Base-by-base conservation (phyloP, 805 yeast species). In the Wickerhamiella brachini region DNA sequence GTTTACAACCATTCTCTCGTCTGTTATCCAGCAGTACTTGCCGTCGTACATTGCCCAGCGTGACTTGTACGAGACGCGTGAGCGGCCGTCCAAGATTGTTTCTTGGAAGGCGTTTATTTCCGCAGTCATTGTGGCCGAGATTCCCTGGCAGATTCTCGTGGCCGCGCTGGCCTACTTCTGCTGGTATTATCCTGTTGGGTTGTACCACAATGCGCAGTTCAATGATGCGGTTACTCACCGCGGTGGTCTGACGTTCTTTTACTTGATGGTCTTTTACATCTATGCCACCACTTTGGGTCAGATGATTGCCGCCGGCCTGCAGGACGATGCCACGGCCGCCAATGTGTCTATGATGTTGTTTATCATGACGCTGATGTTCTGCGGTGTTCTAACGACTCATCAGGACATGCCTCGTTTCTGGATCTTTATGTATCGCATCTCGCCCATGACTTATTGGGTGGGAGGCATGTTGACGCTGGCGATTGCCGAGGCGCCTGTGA, bases 391-490 rank as follows among this genome's bases (percentile, higher is more conserved):
- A 53, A 85, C 80, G 60, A 77, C 80, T 17, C 67, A 67, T 6
- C 42, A 54, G 2, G 66, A 71, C 49, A 75, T 84, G 80, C 93
- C 94, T 12, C 80, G 85, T 1, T 85, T 85, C 71, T 85, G 94
- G 94, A 79, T 76, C 46, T 85, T 83, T 64, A 83, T 85, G 88
- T 81, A 83, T 76, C 76, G 83, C 57, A 73, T 72, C 20, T 80
- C 85, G 23, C 94, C 74, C 6, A 75, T 75, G 66, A 83, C 90
- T 1, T 85, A 85, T 62, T 77, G 81, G 63, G 69, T 85, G 53
- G 79, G 77, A 55, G 71, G 77, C 49, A 69, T 82, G 54, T 68
- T 80, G 44, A 71, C 68, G 23, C 66, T 62, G 29, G 71, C 74
- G 49, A 67, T 74, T 57, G 81, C 81, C 56, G 74, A 71, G 39